These are phyloP conservation scores for Clonostachys chloroleuca DNA, from an alignment of 2,329 filamentous ascomycete genomes.

Conservation along the genomic window DNA sequence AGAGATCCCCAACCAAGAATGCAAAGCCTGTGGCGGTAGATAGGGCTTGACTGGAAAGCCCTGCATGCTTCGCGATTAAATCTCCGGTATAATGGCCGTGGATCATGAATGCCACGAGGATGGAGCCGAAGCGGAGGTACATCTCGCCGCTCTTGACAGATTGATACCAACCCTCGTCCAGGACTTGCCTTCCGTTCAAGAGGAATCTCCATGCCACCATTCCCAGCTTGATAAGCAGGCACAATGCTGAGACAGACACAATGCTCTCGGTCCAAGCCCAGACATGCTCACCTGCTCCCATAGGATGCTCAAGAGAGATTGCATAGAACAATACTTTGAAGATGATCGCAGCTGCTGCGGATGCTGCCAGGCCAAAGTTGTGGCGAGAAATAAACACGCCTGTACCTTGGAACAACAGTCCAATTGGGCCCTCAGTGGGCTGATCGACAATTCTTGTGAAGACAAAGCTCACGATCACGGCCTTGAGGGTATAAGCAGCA, in stretches of 20 bases:
- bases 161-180: neutral
- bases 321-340: neutral
- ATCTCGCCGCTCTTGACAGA: neutral
- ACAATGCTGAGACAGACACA: neutral
- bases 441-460: slow-evolving; percentile 8
- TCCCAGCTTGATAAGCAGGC: no score
- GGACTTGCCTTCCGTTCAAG: neutral
- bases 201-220: neutral
- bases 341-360: neutral
- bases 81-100: neutral
- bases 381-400: slow-evolving; percentile 3
- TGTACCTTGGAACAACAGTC: slow-evolving; percentile 1
- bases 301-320: neutral
- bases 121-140: neutral
- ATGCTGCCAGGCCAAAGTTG: neutral
- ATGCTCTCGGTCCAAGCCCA: neutral
- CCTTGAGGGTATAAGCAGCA: slow-evolving; percentile 10
- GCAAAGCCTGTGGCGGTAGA: neutral
- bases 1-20: neutral
- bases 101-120: neutral
- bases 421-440: neutral
- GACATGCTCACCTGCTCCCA: neutral
- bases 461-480: slow-evolving; percentile 8
- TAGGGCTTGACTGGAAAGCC: neutral
- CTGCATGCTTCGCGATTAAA: neutral